These are phyloP conservation scores for Alternaria sp. DNA, from an alignment of 2,329 filamentous ascomycete genomes.

Conservation along the genomic window DNA sequence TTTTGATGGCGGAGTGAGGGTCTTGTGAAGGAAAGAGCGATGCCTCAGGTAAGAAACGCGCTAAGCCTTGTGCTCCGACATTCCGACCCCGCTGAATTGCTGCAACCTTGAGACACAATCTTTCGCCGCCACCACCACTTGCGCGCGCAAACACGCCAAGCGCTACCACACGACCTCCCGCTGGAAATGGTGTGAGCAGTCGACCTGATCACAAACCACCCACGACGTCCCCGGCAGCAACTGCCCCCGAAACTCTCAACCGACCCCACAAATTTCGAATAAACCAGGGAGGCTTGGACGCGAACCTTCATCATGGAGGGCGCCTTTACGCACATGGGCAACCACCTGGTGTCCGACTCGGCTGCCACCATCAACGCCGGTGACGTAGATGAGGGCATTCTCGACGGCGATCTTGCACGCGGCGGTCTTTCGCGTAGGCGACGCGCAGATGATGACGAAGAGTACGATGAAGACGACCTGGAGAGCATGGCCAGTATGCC, in stretches of 20 bases:
- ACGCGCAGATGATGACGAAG: constrained; percentile 84
- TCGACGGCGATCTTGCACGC: constrained; percentile 67
- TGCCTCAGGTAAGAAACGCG: constrained; percentile 1
- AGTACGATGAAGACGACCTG: constrained; percentile 77
- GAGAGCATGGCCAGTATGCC: constrained; percentile 81
- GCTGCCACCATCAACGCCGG: constrained; percentile 87
- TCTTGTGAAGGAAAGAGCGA: background rate
- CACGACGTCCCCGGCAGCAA: constrained; percentile 2
- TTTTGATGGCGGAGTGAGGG: background rate
- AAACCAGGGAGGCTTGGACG: constrained; percentile 4
- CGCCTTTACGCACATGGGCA: constrained; percentile 86
- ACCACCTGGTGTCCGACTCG: constrained; percentile 84
- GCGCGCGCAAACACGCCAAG: constrained; percentile 25
- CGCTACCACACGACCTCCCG: constrained; percentile 10
- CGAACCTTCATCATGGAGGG: constrained; percentile 70
- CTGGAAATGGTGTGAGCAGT: constrained; percentile 38
- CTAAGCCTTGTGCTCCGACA: constrained; percentile 10
- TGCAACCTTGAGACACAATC: constrained; percentile 13
- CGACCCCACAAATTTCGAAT: constrained; percentile 8
- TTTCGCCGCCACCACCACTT: constrained; percentile 24
- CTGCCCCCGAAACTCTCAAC: constrained; percentile 7
- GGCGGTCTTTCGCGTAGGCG: constrained; percentile 67
- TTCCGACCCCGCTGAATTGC: constrained; percentile 14
- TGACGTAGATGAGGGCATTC: constrained; percentile 82
- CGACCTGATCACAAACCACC: background rate